These are phyloP conservation scores for Cytidiella melzeri DNA, from an alignment of 768 basidiomycete species.

Conservation along the genomic window DNA sequence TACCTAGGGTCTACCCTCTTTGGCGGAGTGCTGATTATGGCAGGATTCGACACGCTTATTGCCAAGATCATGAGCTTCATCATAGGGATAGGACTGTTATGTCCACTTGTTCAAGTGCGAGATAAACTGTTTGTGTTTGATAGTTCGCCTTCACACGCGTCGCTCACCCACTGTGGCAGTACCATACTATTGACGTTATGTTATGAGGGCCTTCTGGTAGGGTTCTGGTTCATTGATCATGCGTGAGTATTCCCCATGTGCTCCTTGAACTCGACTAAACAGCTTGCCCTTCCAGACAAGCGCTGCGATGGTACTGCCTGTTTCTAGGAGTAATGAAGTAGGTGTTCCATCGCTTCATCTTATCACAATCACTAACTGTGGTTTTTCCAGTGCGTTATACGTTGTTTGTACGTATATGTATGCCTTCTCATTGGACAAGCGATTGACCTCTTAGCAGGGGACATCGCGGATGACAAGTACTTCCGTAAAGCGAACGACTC, in stretches of 20 bases:
- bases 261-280: background rate
- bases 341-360: constrained; percentile 22
- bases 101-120: constrained; percentile 79
- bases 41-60: constrained; percentile 83
- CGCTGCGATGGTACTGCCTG: constrained; percentile 78
- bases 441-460: constrained; percentile 48
- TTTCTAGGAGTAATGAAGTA: constrained; percentile 85
- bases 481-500: constrained; percentile 94
- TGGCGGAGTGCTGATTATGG: constrained; percentile 77
- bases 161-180: constrained; percentile 33
- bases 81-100: constrained; percentile 79
- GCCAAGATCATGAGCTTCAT: constrained; percentile 92
- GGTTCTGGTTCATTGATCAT: constrained; percentile 95
- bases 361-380: constrained; percentile 3
- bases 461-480: constrained; percentile 89
- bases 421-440: background rate
- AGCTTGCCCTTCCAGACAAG: constrained; percentile 41
- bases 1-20: constrained; percentile 80
- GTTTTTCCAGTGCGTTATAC: constrained; percentile 59
- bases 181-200: constrained; percentile 78
- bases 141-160: constrained; percentile 1
- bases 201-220: constrained; percentile 83
- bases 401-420: constrained; percentile 29
- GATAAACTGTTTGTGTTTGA: constrained; percentile 74
- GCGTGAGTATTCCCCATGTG: constrained; percentile 45